These are phyloP conservation scores for Neoboletus subvelutipes DNA, from an alignment of 768 basidiomycete genomes.

Conservation along the genomic window DNA sequence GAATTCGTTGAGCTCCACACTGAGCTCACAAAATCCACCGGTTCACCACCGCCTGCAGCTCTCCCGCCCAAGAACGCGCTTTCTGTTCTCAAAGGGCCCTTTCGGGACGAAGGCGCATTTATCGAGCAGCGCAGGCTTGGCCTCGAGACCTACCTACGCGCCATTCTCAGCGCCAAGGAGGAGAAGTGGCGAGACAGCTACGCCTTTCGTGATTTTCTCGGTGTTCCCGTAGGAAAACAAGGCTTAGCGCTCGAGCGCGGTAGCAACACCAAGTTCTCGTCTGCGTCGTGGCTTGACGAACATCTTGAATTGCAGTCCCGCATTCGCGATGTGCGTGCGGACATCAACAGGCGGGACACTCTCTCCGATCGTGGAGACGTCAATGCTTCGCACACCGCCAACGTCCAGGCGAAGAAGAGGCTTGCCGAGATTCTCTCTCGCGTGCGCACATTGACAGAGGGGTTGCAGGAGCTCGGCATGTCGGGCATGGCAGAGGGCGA, in stretches of 20 bases:
- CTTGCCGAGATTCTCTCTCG: slow-evolving; percentile 75
- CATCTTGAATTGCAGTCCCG: slow-evolving; percentile 74
- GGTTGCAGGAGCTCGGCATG: slow-evolving; percentile 61
- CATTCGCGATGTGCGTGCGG: slow-evolving; percentile 79
- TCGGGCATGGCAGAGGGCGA: slow-evolving; percentile 89
- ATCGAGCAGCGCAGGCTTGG: slow-evolving; percentile 76
- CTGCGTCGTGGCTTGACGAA: slow-evolving; percentile 87
- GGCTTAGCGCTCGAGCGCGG: slow-evolving; percentile 29
- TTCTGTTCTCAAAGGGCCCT: slow-evolving; percentile 58
- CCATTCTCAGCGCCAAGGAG: slow-evolving; percentile 80
- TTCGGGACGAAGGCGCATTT: slow-evolving; percentile 50
- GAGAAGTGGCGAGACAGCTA: slow-evolving; percentile 77
- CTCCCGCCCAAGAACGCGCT: slow-evolving; percentile 86
- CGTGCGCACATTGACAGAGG: slow-evolving; percentile 69
- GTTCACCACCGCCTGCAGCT: slow-evolving; percentile 71
- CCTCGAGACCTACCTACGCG: slow-evolving; percentile 82
- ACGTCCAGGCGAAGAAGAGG: slow-evolving; percentile 83
- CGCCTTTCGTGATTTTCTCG: slow-evolving; percentile 85
- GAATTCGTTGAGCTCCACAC: slow-evolving; percentile 88
- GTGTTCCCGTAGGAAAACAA: slow-evolving; percentile 68
- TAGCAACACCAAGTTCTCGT: slow-evolving; percentile 56
- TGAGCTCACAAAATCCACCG: slow-evolving; percentile 77
- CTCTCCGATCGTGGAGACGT: slow-evolving; percentile 75
- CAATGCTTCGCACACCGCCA: slow-evolving; percentile 69
- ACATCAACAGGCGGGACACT: slow-evolving; percentile 85